These are phyloP conservation scores for Hypoxylon sp. DNA, from an alignment of 2,329 filamentous ascomycete genomes.

Conservation along the genomic window DNA sequence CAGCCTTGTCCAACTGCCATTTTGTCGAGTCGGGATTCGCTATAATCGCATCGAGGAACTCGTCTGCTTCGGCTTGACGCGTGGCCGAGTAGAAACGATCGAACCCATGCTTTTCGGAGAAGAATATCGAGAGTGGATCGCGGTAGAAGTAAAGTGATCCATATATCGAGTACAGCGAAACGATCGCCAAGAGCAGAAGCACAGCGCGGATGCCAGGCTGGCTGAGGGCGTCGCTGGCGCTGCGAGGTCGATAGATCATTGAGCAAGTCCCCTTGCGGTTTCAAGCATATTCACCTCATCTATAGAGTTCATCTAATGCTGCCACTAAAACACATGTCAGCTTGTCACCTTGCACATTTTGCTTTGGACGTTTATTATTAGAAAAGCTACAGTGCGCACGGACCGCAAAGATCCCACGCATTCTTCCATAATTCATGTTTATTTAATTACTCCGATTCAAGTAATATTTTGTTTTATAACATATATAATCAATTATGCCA, in stretches of 20 bases:
- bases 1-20: constrained; percentile 46
- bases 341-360: not conserved
- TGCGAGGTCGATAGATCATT: constrained; percentile 37
- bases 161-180: constrained; percentile 51
- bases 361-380: not conserved
- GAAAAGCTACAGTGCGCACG: not conserved
- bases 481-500: too few species aligned
- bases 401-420: not conserved
- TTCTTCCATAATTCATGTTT: too few species aligned
- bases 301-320: constrained; percentile 8
- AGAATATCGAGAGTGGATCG: constrained; percentile 55
- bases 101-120: constrained; percentile 53
- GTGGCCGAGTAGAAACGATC: constrained; percentile 52
- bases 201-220: constrained; percentile 52
- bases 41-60: constrained; percentile 47
- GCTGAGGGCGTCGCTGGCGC: constrained; percentile 34
- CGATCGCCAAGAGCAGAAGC: constrained; percentile 47
- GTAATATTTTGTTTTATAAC: too few species aligned
- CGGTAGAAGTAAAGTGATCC: constrained; percentile 54
- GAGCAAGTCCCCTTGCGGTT: constrained; percentile 33
- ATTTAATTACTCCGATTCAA: too few species aligned
- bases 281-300: constrained; percentile 24
- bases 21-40: constrained; percentile 38
- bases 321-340: not conserved
- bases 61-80: constrained; percentile 52